A percentile compares a stretch with the other conserved stretches of the same genome.
Conservation (phyloP, 2,329 filamentous ascomycete species). For the Aspergillus glaucus region DNA sequence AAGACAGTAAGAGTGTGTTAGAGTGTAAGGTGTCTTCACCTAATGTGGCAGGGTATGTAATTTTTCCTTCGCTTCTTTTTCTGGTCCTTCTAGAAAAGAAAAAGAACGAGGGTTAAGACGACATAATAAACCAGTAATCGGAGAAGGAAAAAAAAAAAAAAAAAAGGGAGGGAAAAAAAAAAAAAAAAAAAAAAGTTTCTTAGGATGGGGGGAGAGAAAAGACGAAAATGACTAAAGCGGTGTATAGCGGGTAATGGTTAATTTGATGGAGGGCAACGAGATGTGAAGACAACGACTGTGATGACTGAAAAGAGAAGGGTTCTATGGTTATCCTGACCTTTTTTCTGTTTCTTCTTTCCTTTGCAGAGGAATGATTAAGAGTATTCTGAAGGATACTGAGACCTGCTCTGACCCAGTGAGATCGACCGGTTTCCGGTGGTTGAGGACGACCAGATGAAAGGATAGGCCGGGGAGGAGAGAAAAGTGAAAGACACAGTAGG, state of each 20-base stretch:
- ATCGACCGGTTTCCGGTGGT: conserved; percentile 17
- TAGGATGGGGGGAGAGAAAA: conserved; percentile 3
- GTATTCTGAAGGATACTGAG: conserved; percentile 11
- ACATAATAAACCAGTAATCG: background rate
- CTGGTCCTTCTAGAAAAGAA: background rate
- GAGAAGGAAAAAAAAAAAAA: background rate
- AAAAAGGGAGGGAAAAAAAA: background rate
- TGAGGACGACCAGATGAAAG: conserved; percentile 9
- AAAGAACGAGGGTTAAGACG: background rate
- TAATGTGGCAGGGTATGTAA: background rate
- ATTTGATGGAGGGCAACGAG: background rate
- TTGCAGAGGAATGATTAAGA: too few relatives aligned
- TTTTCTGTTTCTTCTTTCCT: too few relatives aligned
- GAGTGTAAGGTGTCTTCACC: too few relatives aligned
- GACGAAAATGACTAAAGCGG: conserved; percentile 15
- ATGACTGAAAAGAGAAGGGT: too few relatives aligned
- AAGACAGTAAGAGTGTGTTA: too few relatives aligned
- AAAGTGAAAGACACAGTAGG: background rate
- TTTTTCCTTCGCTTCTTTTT: background rate
- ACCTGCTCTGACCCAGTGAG: conserved; percentile 12
- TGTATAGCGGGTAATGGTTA: conserved; percentile 11
- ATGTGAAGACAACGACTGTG: too few relatives aligned
- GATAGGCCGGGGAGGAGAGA: background rate
- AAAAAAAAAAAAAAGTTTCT: background rate
- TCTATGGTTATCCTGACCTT: too few relatives aligned